These are phyloP conservation scores for Exophiala alcalophila DNA, from an alignment of 2,329 filamentous ascomycete genomes.

Conservation along the genomic window DNA sequence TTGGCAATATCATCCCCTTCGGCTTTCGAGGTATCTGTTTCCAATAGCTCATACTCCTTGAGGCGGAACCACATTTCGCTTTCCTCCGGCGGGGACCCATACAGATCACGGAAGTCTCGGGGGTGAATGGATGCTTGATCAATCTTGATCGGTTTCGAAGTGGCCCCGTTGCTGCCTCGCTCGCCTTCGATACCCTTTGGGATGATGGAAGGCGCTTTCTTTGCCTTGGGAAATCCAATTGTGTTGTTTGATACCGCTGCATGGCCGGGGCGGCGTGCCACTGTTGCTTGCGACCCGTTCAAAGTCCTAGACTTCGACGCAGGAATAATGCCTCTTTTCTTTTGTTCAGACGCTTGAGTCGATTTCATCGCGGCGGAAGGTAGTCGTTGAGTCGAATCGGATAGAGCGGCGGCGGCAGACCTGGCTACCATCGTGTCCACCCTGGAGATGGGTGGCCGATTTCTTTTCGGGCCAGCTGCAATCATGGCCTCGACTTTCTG, in stretches of 20 bases:
- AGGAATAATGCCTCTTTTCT: constrained; percentile 38
- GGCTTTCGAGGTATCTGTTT: constrained; percentile 31
- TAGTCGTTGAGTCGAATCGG: constrained; percentile 34
- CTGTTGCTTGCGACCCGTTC: constrained; percentile 47
- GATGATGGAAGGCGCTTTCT: constrained; percentile 49
- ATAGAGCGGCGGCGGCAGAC: constrained; percentile 42
- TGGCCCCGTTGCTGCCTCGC: constrained; percentile 32
- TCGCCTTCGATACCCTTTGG: constrained; percentile 17
- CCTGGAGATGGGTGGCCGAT: constrained; percentile 27
- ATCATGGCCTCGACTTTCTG: constrained; percentile 65
- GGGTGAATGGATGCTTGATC: constrained; percentile 37
- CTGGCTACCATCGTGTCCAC: constrained; percentile 42
- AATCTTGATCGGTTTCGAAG: constrained; percentile 30
- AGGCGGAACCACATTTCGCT: constrained; percentile 45
- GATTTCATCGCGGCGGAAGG: constrained; percentile 34
- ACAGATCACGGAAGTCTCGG: constrained; percentile 43
- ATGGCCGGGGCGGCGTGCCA: constrained; percentile 58
- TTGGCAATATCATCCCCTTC: constrained; percentile 33
- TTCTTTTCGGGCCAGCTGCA: constrained; percentile 56
- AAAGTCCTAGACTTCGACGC: constrained; percentile 7
- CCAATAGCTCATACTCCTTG: constrained; percentile 40
- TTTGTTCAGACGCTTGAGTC: constrained; percentile 39
- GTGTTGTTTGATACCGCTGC: constrained; percentile 73
- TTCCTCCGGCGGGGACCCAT: constrained; percentile 42
- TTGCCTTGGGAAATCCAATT: constrained; percentile 79